A percentile compares a stretch with the other conserved stretches of the same genome.
These are phyloP conservation scores for Clonostachys solani DNA, from an alignment of 2,329 filamentous ascomycete genomes.

Conservation along the genomic window DNA sequence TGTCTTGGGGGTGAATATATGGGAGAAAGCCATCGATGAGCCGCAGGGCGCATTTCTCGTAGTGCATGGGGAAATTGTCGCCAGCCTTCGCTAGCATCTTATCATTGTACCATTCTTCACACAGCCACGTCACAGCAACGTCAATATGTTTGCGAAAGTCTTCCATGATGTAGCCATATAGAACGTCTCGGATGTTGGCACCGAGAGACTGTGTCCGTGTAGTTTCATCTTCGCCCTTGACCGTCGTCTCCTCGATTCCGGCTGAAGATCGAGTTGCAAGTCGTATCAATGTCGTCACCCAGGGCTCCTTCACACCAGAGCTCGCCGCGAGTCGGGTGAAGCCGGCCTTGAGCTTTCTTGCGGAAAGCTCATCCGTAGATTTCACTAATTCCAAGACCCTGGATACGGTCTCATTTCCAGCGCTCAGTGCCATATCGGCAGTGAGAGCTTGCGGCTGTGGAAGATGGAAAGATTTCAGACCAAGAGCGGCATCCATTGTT, in stretches of 20 bases:
- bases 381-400: conserved; percentile 77
- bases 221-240: conserved; percentile 53
- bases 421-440: conserved; percentile 65
- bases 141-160: conserved; percentile 90
- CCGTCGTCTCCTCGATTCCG: conserved; percentile 56
- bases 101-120: conserved; percentile 98
- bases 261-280: conserved; percentile 76
- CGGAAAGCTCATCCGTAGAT: conserved; percentile 63
- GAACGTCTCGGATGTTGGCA: conserved; percentile 70
- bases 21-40: conserved; percentile 87
- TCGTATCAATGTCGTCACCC: conserved; percentile 83
- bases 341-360: conserved; percentile 60
- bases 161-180: conserved; percentile 84
- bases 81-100: conserved; percentile 39
- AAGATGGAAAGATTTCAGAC: conserved; percentile 74
- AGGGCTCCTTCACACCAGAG: conserved; percentile 80
- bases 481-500: conserved; percentile 39
- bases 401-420: conserved; percentile 69
- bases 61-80: conserved; percentile 55
- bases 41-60: conserved; percentile 73
- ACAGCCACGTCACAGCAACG: conserved; percentile 88
- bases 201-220: conserved; percentile 42
- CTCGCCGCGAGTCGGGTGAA: conserved; percentile 82
- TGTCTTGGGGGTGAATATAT: conserved; percentile 88
- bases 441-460: conserved; percentile 73